Evolutionary conservation across 768 basidiomycete species (phyloP).

Genomic region (Russula earlei): DNA sequence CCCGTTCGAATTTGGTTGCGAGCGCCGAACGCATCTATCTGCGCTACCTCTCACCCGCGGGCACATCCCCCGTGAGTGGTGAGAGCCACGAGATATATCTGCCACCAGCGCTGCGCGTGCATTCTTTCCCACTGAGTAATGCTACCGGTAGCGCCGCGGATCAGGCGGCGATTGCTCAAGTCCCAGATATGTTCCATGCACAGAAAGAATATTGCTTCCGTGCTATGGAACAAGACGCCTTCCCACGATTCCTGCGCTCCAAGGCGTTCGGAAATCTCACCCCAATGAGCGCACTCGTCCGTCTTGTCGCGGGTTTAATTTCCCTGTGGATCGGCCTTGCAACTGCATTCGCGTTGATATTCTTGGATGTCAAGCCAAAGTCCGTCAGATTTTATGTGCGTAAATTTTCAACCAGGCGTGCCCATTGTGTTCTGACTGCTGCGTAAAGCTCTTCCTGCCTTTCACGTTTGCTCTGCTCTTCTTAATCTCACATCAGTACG

Average conservation of each 20-base stretch:
- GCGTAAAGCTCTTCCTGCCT: slow-evolving; percentile 78
- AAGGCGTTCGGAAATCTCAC: slow-evolving; percentile 99
- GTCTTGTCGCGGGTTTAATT: slow-evolving; percentile 77
- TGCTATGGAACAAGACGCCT: slow-evolving; percentile 92
- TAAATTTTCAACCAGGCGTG: slow-evolving; percentile 21
- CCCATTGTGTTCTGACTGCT: slow-evolving; percentile 3
- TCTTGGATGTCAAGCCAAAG: slow-evolving; percentile 89
- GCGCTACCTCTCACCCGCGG: slow-evolving; percentile 81
- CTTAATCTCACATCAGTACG: slow-evolving; percentile 93
- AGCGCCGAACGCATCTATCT: slow-evolving; percentile 95
- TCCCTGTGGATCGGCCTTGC: slow-evolving; percentile 94
- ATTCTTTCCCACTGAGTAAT: slow-evolving; percentile 78
- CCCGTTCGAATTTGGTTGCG: slow-evolving; percentile 79
- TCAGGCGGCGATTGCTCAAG: slow-evolving; percentile 69
- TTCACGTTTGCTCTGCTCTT: slow-evolving; percentile 84
- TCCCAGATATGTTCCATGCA: slow-evolving; percentile 93
- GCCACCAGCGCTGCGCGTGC: slow-evolving; percentile 84
- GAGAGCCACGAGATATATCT: slow-evolving; percentile 98
- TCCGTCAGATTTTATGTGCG: slow-evolving; percentile 91
- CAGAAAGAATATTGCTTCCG: slow-evolving; percentile 98
- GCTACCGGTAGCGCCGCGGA: slow-evolving; percentile 66
- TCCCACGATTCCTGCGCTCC: slow-evolving; percentile 86
- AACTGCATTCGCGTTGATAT: slow-evolving; percentile 82
- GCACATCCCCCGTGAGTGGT: slow-evolving; percentile 63
- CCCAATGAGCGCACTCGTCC: slow-evolving; percentile 77